These are phyloP conservation scores for Colletotrichum plurivorum DNA, from an alignment of 2,329 filamentous ascomycete genomes.

Conservation along the genomic window DNA sequence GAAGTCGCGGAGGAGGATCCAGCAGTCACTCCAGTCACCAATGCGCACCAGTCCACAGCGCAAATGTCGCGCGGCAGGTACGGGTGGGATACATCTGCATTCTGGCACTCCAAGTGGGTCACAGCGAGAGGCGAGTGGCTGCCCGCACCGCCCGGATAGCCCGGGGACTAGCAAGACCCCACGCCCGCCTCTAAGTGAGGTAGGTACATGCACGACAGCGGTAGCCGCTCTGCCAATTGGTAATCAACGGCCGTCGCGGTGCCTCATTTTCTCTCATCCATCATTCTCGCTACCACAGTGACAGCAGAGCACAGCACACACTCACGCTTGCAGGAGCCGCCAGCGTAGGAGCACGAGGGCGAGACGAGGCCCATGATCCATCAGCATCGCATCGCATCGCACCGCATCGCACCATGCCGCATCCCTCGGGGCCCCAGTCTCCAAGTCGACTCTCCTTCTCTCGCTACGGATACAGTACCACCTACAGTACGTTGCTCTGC, in stretches of 20 bases:
- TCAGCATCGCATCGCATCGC: too few relatives aligned
- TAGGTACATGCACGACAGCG: not conserved
- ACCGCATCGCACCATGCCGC: too few relatives aligned
- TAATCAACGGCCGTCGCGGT: slow-evolving; percentile 22
- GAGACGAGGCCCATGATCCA: not conserved
- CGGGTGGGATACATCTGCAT: not conserved
- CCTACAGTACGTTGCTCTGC: too few relatives aligned
- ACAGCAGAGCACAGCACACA: slow-evolving; percentile 18
- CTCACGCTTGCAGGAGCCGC: not conserved
- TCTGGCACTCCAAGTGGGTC: not conserved
- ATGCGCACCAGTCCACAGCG: slow-evolving; percentile 1
- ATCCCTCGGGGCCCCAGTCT: too few relatives aligned
- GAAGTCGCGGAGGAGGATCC: not conserved
- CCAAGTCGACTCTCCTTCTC: too few relatives aligned
- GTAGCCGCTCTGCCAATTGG: slow-evolving; percentile 32
- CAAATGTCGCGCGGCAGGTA: not conserved
- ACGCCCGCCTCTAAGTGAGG: slow-evolving; percentile 13
- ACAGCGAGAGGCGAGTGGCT: not conserved
- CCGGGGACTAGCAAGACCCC: slow-evolving; percentile 41
- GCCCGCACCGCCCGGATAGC: slow-evolving; percentile 39
- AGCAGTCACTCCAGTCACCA: slow-evolving; percentile 23
- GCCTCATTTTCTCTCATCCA: not conserved
- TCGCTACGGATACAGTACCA: too few relatives aligned
- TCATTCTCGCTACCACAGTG: slow-evolving; percentile 35
- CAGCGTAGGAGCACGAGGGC: not conserved